Evolutionary conservation across 805 yeast species (phyloP).

Genomic region (Kluyveromyces starmeri): DNA sequence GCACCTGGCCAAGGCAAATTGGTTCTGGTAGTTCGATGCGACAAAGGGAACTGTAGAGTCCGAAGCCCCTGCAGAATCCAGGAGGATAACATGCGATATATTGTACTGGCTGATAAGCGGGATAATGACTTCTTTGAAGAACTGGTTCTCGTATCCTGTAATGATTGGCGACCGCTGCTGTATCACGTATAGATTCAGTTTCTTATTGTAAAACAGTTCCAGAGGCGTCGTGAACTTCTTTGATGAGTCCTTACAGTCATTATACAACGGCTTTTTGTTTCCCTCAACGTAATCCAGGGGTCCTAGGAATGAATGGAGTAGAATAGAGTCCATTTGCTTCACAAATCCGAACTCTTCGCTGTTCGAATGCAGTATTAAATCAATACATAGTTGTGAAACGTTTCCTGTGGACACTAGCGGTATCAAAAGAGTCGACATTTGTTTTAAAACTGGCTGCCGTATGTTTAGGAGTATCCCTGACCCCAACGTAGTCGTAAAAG

Average conservation of each 20-base stretch:
- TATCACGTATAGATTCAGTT: conserved; percentile 42
- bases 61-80: conserved; percentile 67
- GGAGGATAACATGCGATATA: conserved; percentile 41
- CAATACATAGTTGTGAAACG: conserved; percentile 76
- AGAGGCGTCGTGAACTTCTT: conserved; percentile 45
- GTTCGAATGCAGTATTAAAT: conserved; percentile 51
- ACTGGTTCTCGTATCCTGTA: conserved; percentile 47
- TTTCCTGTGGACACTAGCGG: conserved; percentile 86
- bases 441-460: too few relatives aligned
- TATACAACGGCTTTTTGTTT: conserved; percentile 13
- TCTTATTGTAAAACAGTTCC: conserved; percentile 48
- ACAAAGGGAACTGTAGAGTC: conserved; percentile 12
- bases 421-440: conserved; percentile 42
- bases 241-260: conserved; percentile 5
- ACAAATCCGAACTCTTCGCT: conserved; percentile 45
- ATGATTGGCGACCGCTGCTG: conserved; percentile 82
- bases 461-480: too few relatives aligned
- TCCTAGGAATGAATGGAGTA: conserved; percentile 74
- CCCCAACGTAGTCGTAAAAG: too few relatives aligned
- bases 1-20: conserved; percentile 20
- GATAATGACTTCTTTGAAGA: conserved; percentile 41
- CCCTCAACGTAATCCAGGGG: conserved; percentile 48
- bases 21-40: not conserved
- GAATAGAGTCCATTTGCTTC: conserved; percentile 48
- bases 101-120: conserved; percentile 38